Base-by-base conservation (phyloP, 805 yeast species). In the Candida silvatica region DNA sequence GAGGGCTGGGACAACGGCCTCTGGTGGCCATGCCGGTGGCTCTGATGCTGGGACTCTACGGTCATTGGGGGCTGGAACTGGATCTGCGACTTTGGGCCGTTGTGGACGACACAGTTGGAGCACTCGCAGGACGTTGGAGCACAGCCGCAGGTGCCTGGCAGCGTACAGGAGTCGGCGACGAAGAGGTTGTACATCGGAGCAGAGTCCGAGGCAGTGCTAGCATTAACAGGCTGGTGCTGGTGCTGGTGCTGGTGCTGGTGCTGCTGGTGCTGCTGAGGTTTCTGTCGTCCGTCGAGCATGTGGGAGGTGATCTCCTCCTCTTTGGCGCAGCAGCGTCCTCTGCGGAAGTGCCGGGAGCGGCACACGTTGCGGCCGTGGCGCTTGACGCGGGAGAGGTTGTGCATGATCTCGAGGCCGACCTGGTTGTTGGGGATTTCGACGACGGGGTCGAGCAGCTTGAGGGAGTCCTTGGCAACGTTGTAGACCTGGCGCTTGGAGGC, bases 401-500 rank as follows among this genome's bases (percentile, higher is more conserved):
- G 42, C 34, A 56, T 56, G 20, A 56, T 36, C 14, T 56, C 56
- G 14, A 50, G 42, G 1, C 61, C 61, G 8, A 48, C 59, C 37
- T 52, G 40, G 32, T 48, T 52, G 31, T 50, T 54, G 11, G 61
- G 59, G 17, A 54, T 48, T 17, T 56, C 60, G 20, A 40, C 38
- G 3, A 59, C 60, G 3, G 65, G 64, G 11, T 52, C 57, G 22
- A 60, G 35, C 20, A 60, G 39, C 16, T 46, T 46, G 17, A 60
- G 34, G 1, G 64, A 58, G 2, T 56, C 54, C 31, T 52, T 57
- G 4, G 58, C 44, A 20, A 59, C 65, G 35, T 58, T 58, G 38
- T 40, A 59, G n/a, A 61, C 53, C 35, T 57, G 59, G 34, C 60
- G 47, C 35, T 50, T 56, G 11, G 60, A 43, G 6, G 62, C 64